Evolutionary conservation across 305 asterid species (phyloP).

Genomic region (Euphrasia arctica): DNA sequence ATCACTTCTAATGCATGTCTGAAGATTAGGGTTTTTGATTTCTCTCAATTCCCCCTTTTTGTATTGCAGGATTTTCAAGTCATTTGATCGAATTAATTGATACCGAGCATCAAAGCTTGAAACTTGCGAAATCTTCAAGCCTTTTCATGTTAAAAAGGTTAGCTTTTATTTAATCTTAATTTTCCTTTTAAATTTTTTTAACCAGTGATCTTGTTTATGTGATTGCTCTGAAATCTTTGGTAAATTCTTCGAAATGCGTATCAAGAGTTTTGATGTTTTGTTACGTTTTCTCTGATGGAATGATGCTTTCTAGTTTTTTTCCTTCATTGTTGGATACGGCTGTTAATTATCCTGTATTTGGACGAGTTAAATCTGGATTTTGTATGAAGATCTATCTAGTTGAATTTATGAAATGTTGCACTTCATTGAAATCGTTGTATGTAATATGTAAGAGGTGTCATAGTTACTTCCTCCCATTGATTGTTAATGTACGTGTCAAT

Average conservation of each 20-base stretch:
- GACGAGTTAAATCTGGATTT: conserved; percentile 6
- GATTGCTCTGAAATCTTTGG: conserved; percentile 16
- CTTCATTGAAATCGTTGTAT: conserved; percentile 1
- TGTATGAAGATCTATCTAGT: conserved; percentile 5
- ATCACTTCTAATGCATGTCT: conserved; percentile 32
- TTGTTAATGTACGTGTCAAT: neutral
- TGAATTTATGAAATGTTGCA: conserved; percentile 4
- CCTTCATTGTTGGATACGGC: neutral
- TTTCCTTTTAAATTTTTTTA: neutral
- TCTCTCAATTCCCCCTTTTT: conserved; percentile 8
- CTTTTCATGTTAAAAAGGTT: conserved; percentile 38
- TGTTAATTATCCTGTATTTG: conserved; percentile 10
- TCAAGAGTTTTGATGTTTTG: conserved; percentile 10
- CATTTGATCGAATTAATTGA: conserved; percentile 1
- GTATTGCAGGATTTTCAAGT: conserved; percentile 29
- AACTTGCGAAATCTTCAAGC: conserved; percentile 30
- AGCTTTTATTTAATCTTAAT: neutral
- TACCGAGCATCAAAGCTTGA: conserved; percentile 33
- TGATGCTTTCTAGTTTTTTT: conserved; percentile 13
- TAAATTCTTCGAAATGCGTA: neutral
- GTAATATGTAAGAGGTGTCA: neutral
- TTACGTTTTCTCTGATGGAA: conserved; percentile 6
- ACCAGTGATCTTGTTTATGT: neutral
- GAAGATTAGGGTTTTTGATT: conserved; percentile 37
- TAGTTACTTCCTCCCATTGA: conserved; percentile 10